Conservation (phyloP, 1,284 basidiomycete species). For the Heterobasidion parviporum region DNA sequence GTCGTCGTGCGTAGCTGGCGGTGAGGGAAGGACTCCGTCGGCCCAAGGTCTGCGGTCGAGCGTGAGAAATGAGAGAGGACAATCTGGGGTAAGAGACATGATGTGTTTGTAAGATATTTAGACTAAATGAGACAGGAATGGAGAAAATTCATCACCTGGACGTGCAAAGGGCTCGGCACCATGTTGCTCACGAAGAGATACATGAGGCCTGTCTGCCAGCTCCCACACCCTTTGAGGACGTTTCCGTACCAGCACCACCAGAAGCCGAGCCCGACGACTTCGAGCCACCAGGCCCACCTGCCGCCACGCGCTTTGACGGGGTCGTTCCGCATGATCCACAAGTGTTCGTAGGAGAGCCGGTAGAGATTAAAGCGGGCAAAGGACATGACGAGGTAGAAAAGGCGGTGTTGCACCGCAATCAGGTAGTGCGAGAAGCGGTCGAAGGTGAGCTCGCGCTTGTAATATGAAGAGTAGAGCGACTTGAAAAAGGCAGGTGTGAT, state of each 20-base stretch:
- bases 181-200: conserved; percentile 78
- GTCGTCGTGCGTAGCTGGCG: conserved; percentile 95
- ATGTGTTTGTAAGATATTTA: background rate
- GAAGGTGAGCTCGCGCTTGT: conserved; percentile 82
- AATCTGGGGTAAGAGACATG: conserved; percentile 48
- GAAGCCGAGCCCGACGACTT: conserved; percentile 57
- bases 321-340: conserved; percentile 58
- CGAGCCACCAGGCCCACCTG: conserved; percentile 66
- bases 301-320: conserved; percentile 52
- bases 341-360: conserved; percentile 76
- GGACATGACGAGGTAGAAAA: conserved; percentile 90
- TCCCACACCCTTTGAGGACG: conserved; percentile 59
- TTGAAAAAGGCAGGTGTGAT: conserved; percentile 84
- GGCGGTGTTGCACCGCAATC: conserved; percentile 79
- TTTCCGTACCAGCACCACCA: conserved; percentile 80
- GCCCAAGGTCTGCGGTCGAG: conserved; percentile 88
- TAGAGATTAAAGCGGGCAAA: conserved; percentile 97
- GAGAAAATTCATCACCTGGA: conserved; percentile 48
- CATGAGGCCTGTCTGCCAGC: conserved; percentile 53
- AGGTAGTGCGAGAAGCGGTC: conserved; percentile 65
- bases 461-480: conserved; percentile 90
- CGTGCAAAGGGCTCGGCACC: conserved; percentile 77
- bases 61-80: conserved; percentile 97
- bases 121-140: background rate
- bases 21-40: conserved; percentile 85